Evolutionary conservation across 2,329 filamentous ascomycete species (phyloP), one percentile per base, ranked within the genome.

Genomic region (Endoconidiophora polonica): DNA sequence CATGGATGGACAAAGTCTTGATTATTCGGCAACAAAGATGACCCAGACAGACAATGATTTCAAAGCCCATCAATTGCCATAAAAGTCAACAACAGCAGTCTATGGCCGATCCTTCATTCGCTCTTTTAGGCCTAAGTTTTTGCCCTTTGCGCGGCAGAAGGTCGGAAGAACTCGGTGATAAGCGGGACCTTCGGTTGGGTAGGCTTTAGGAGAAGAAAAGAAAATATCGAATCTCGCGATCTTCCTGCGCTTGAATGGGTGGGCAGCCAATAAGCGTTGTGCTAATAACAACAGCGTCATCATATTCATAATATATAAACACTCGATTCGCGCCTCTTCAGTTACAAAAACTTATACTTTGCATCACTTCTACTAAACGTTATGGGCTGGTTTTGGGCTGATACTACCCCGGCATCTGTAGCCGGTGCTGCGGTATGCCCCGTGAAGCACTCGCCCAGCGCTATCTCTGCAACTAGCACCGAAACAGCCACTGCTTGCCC

Each of bases 351-450:
- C 20, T 38, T 22, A 36, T 22, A 36, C 44, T 29, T 24, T 26
- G 20, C 18, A 38, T 46, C 12, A 46, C 38, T 48, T 33, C 22
- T 44, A 47, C 46, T 56, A 3, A 40, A 20, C 54, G 55, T 37
- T 52, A 79, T 79, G 76, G 76, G 76, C 56, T 78, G 75, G 75
- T 79, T 79, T 58, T 79, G 76, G 76, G 72, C 74, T 54, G 75
- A 79, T 54, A 54, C 63, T 52, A 46, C 64, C 43, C 59, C 68
- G 49, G 57, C 63, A 18, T 54, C 62, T n/a, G 37, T 54, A 46
- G 52, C 48, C 4, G 7, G 12, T 20, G 23, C 46, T 29, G 23
- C 54, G 4, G 38, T 50, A 6, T 49, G 51, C 43, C 46, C 51
- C 10, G 20, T 50, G 24, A 53, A 50, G 22, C 43, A 47, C 51